Base-by-base conservation (phyloP, 2,329 filamentous ascomycete genomes). In the Exophiala alcalophila region DNA sequence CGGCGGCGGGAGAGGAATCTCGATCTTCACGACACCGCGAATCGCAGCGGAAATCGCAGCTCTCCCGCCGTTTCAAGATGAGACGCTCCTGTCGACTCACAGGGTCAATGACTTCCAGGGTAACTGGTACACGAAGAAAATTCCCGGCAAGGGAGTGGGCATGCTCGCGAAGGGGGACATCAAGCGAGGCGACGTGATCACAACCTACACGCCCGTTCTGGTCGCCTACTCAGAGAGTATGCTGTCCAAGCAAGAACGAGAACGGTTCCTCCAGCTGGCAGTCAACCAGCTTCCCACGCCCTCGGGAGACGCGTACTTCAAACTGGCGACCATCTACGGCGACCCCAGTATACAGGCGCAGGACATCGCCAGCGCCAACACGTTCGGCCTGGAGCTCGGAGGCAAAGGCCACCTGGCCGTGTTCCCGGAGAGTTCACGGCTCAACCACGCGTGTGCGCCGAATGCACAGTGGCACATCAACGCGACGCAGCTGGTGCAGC, bases 381-480 rank as follows among this genome's bases (percentile, higher is more conserved):
- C 43, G 3, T 53, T 53, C 37, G 47, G 27, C 12, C 24, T 47
- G 28, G 15, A 26, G 10, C 20, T 50, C 12, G 21, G 15, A 12
- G 28, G n/a, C 11, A n/a, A 31, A 6, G 5, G 20, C 5, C 50
- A 53, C 15, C 40, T 53, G 7, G 47, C 47, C 12, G 29, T 50
- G 11, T 39, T 50, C 23, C 50, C 50, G n/a, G 50, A 50, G 28
- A 12, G 42, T 2, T 44, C 47, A 19, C 39, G 50, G 4, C 43
- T 53, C 26, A 53, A 53, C 32, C 50, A 53, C 30, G 47, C 37
- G 14, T 53, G 50, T 24, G 34, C 33, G 12, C 50, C 50, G 4
- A 53, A 53, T 28, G 40, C 49, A 8, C 33, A 38, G 16, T 52
- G 41, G 20, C 19, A 24, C 9, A 7, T 36, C 12, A 37, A 52